Percentiles rank a stretch among this genome's conserved stretches.
phyloP scores from a whole-genome alignment of 805 yeast genomes.

The Suhomyces sp. region DNA sequence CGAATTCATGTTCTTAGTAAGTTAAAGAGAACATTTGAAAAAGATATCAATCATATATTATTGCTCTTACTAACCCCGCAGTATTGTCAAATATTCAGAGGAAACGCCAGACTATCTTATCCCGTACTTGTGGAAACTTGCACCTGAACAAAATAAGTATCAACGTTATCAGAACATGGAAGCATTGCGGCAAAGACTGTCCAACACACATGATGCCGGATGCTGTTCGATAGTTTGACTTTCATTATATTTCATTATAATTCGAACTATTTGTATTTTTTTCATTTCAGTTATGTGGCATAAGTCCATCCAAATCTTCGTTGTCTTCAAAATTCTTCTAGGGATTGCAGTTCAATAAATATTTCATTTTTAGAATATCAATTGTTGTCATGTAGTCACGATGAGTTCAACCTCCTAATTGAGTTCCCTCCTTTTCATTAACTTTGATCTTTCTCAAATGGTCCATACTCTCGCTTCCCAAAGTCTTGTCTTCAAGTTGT shows the following conservation, averaged over 20 bases:
- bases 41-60: background rate
- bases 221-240: slow-evolving; percentile 31
- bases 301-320: too few species aligned
- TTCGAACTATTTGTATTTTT: too few species aligned
- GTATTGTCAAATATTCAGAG: slow-evolving; percentile 43
- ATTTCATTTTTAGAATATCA: background rate
- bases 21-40: slow-evolving; percentile 1
- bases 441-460: slow-evolving; percentile 48
- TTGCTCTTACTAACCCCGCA: slow-evolving; percentile 8
- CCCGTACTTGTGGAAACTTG: slow-evolving; percentile 44
- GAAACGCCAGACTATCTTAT: slow-evolving; percentile 48
- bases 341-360: background rate
- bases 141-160: slow-evolving; percentile 35
- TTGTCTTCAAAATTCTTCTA: too few species aligned
- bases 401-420: slow-evolving; percentile 9
- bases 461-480: slow-evolving; percentile 32
- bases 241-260: too few species aligned
- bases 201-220: slow-evolving; percentile 8
- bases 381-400: background rate
- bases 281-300: too few species aligned
- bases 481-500: slow-evolving; percentile 45
- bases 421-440: slow-evolving; percentile 43
- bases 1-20: slow-evolving; percentile 10
- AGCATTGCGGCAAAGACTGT: slow-evolving; percentile 2
- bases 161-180: slow-evolving; percentile 23